A percentile compares a stretch with the other conserved stretches of the same genome.
Conservation (phyloP, 176 grass and related monocot species). For the Hordeum marinum region DNA sequence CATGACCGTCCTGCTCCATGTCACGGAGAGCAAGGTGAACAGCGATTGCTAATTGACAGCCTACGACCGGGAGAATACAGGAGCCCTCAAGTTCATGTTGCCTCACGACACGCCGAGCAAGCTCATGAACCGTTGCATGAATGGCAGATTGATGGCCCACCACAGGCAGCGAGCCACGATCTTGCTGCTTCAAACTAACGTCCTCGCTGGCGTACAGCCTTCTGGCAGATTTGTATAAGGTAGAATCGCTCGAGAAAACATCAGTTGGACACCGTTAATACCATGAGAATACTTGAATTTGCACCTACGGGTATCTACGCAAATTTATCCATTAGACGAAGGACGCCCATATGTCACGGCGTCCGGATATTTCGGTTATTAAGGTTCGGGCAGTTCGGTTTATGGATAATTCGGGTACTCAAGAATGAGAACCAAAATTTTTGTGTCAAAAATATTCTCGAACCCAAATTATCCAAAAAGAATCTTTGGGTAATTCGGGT, state of each 20-base stretch:
- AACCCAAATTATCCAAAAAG: too few species aligned
- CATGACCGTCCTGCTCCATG: neutral
- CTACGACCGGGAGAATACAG: neutral
- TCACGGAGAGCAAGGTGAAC: neutral
- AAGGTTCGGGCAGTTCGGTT: too few species aligned
- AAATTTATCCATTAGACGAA: neutral
- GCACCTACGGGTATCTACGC: too few species aligned
- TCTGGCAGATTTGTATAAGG: neutral
- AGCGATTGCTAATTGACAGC: neutral
- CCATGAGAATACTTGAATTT: neutral
- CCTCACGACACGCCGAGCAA: neutral
- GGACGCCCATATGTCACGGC: too few species aligned
- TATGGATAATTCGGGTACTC: too few species aligned
- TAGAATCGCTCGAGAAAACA: neutral
- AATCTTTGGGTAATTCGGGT: too few species aligned
- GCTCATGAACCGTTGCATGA: neutral
- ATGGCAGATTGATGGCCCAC: neutral
- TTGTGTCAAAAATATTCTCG: too few species aligned
- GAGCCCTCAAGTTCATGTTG: neutral
- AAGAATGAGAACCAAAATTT: too few species aligned
- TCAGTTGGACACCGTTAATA: neutral
- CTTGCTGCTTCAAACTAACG: neutral
- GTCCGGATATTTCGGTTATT: too few species aligned
- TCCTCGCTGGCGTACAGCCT: neutral
- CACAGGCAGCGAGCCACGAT: neutral